Evolutionary conservation across 306 rosid genomes (phyloP).

Genomic region (Ormosia emarginata): DNA sequence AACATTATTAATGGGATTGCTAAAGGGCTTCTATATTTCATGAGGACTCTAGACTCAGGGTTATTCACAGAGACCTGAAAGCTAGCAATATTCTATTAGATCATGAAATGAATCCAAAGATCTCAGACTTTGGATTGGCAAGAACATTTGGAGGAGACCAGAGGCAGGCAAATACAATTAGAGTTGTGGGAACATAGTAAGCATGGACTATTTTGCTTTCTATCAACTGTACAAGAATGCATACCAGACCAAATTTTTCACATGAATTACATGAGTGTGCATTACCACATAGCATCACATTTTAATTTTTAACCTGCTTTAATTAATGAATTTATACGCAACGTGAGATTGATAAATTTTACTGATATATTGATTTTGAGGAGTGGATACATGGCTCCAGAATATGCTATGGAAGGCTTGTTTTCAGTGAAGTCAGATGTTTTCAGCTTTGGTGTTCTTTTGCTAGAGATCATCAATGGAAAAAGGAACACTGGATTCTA

Average conservation of each 20-base stretch:
- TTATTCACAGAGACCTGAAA: constrained; percentile 65
- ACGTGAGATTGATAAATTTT: neutral
- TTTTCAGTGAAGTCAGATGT: constrained; percentile 44
- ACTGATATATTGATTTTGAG: neutral
- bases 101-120: constrained; percentile 47
- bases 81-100: constrained; percentile 51
- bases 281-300: neutral
- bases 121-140: constrained; percentile 59
- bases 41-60: constrained; percentile 45
- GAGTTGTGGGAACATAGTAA: constrained; percentile 62
- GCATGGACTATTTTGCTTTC: constrained; percentile 11
- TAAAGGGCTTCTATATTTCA: constrained; percentile 56
- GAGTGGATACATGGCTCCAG: constrained; percentile 66
- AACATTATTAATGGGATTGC: constrained; percentile 52
- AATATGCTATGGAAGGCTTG: constrained; percentile 49
- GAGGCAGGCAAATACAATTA: constrained; percentile 38
- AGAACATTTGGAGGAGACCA: constrained; percentile 45
- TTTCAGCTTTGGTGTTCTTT: constrained; percentile 47
- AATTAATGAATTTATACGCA: neutral
- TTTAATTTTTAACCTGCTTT: neutral
- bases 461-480: constrained; percentile 46
- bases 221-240: neutral
- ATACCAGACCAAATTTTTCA: neutral
- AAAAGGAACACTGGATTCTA: constrained; percentile 33
- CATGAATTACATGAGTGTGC: neutral